A percentile compares a stretch with the other conserved stretches of the same genome.
These are phyloP conservation scores for Ophiocordyceps sinensis DNA, from an alignment of 2,329 filamentous ascomycete species.

Conservation along the genomic window DNA sequence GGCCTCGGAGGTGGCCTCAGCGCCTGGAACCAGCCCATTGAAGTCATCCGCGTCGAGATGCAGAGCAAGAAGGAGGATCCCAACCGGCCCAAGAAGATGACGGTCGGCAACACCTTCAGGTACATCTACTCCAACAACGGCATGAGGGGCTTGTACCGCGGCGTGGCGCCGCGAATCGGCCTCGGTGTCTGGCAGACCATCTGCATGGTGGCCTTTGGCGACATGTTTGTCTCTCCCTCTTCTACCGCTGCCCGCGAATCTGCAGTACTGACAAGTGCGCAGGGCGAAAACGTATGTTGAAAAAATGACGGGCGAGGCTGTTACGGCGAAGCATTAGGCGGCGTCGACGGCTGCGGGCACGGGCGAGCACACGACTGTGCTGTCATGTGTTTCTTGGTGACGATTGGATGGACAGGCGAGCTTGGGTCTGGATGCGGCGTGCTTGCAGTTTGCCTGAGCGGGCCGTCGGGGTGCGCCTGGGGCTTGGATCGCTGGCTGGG, in stretches of 20 bases:
- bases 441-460: not conserved
- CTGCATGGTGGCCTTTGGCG: conserved; percentile 98
- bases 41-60: conserved; percentile 99
- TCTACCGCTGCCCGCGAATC: conserved; percentile 3
- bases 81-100: conserved; percentile 98
- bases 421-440: not conserved
- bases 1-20: conserved; percentile 83
- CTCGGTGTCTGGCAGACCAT: conserved; percentile 98
- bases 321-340: conserved; percentile 53
- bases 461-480: not conserved
- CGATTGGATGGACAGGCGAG: not conserved
- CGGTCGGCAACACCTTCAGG: conserved; percentile 66
- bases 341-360: conserved; percentile 9
- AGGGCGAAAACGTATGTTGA: conserved; percentile 56
- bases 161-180: conserved; percentile 85
- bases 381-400: not conserved
- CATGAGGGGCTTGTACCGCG: conserved; percentile 84
- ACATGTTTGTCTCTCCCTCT: conserved; percentile 56
- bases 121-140: conserved; percentile 93
- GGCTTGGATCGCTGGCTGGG: not conserved
- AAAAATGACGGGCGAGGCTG: conserved; percentile 47
- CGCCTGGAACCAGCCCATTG: conserved; percentile 99
- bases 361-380: not conserved
- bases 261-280: conserved; percentile 12
- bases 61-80: conserved; percentile 98